Evolutionary conservation across 495 filamentous ascomycete genomes (phyloP), one percentile per base, ranked within the genome.

Genomic region (Pseudomonodictys pantanalensis): DNA sequence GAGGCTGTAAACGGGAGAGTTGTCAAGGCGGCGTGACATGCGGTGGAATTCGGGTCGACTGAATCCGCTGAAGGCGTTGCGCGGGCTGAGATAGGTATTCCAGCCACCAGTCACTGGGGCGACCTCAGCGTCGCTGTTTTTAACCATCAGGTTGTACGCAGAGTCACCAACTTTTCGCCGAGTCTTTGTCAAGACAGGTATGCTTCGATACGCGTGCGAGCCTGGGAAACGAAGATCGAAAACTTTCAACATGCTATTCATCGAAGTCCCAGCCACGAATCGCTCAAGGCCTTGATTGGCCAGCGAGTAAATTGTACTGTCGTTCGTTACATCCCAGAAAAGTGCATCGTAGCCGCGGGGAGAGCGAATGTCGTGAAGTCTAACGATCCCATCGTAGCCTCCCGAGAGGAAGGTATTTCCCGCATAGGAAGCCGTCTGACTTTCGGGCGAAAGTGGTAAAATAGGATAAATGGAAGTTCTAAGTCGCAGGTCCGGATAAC

Each of bases 321-420:
- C 69, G 65, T 87, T 83, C 4, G 81, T 78, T 8, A 75, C 69
- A 65, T 88, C 84, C 58, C 58, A 58, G 67, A 84, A 87, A 15
- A 63, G 68, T n/a, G 69, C 60, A 42, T 81, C 77, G 62, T 69
- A 77, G 17, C 73, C 64, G 3, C 68, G 65, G 11, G 76, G 69
- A 0, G 83, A 81, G 32, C 86, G 83, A 38, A 88, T 71, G 69
- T 89, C 86, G 68, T 89, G 84, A n/a, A 88, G 81, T 68, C 85
- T 80, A 17, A 83, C 76, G 20, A 74, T 71, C 11, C 82, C 79
- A 67, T 86, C 82, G 44, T 80, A 83, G 71, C 83, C 85, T 3
- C 83, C 83, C 24, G 79, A 78, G 3, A 89, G 73, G 45, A 88
- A 87, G 1, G 81, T 66, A 38, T 86, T 70, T 1, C 80, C 80